Base-by-base conservation (phyloP, 345 rosid species). In the Citrus cavaleriei region DNA sequence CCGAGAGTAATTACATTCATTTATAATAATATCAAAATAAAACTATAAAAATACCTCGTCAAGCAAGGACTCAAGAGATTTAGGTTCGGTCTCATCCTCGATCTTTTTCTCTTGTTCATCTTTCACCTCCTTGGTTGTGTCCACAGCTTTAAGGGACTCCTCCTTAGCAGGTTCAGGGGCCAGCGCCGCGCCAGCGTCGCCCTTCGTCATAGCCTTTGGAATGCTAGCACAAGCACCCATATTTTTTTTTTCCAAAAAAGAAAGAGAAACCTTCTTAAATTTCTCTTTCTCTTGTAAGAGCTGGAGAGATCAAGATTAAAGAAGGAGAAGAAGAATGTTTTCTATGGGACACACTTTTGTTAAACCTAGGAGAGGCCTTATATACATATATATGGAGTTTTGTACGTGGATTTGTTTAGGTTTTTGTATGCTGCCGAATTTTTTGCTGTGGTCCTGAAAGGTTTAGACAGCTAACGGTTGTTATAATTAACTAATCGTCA, bases 181-280 rank as follows among this genome's bases (percentile, higher is more conserved):
- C 2, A 65, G 82, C 32, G 67, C 74, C 1, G 34, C 42, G 1
- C 54, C 18, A 27, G 67, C 22, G 30, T 66, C 80, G 10, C 10
- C 73, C 68, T 2, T 81, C 5, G 18, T 46, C 84, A 60, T 32
- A 22, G 2, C 42, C 74, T 68, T 81, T 21, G 78, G 75, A 30
- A 60, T 2, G 34, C 84, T 73, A 73, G 81, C 81, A 24, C 84
- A 81, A 49, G 84, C 84, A 73, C 84, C 81, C 84, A 81, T 81
- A 0, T 14, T 40, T 74, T 10, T 5, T 37, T 37, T 9, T 10
- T 35, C 58, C 8, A 24, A 51, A 30, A 16, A 24, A 38, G 21
- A 46, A 37, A 37, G 35, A 58, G 76, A 63, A 64, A 62, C 42
- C 55, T 59, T 12, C 10, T 3, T n/a, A 10, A 38, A 30, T 55